Evolutionary conservation across 306 rosid species (phyloP).

Genomic region (Dalbergia oliveri): DNA sequence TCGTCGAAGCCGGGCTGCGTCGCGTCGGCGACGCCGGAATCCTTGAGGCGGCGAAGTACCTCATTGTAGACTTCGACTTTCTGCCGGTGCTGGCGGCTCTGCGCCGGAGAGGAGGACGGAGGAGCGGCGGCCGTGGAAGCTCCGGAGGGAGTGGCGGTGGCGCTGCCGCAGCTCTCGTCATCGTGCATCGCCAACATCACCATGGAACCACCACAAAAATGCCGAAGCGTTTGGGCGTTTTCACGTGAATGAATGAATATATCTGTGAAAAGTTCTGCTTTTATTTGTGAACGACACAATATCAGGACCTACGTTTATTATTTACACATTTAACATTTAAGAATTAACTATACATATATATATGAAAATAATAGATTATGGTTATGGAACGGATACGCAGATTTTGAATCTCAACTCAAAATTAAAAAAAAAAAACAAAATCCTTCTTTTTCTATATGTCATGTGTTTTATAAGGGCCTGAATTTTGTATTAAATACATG

Average conservation of each 20-base stretch:
- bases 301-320: constrained; percentile 18
- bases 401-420: background rate
- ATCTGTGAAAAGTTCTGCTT: constrained; percentile 1
- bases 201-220: constrained; percentile 41
- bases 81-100: constrained; percentile 69
- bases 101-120: constrained; percentile 56
- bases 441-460: no score
- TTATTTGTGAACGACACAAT: constrained; percentile 30
- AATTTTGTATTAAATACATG: no score
- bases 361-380: background rate
- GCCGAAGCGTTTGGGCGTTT: constrained; percentile 41
- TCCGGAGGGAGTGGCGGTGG: constrained; percentile 51
- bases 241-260: constrained; percentile 38
- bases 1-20: constrained; percentile 81
- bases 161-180: constrained; percentile 78
- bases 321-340: background rate
- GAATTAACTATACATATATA: no score
- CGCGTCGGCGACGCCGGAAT: constrained; percentile 70
- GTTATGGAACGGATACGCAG: constrained; percentile 30
- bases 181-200: constrained; percentile 75
- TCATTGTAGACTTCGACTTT: constrained; percentile 88
- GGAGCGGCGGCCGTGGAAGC: constrained; percentile 6
- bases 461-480: no score
- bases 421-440: background rate
- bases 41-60: constrained; percentile 88